Base-by-base conservation (phyloP, 2,329 filamentous ascomycete species). In the Sphaerulina vaccinii region DNA sequence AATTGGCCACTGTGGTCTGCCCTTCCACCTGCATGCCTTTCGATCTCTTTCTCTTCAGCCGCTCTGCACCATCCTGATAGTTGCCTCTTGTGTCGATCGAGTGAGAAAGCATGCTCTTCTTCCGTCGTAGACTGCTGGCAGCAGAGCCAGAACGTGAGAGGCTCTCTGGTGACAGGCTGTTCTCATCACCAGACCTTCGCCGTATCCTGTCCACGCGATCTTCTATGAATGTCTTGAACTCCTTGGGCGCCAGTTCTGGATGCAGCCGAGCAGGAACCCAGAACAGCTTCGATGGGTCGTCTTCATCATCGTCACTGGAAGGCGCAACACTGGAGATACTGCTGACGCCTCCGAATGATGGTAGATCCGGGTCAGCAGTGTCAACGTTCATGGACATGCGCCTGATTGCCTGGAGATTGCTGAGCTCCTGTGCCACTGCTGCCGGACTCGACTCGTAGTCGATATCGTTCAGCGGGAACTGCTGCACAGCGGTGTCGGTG, bases 181-280 rank as follows among this genome's bases (percentile, higher is more conserved):
- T 60, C 85, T 69, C 63, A 40, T 71, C 90, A 19, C 86, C 86
- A 1, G 91, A 95, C 62, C 88, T 83, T 60, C 91, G 80, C 68
- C 90, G 86, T 62, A 97, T 95, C 29, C 88, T 86, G 62, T 96
- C 88, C 10, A 96, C 89, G 65, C 91, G 85, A 57, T 91, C 95
- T 65, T 99, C 92, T 2, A 99, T 80, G 62, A 97, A 99, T 1
- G 87, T 92, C 71, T 95, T 96, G 77, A 97, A 99, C 62, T 96
- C 93, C 66, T 88, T 90, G 1, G 93, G 93, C 2, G 93, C 93
- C 42, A 99, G 77, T 71, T 99, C 93, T 0, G 93, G 93, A 64
- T 99, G 93, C 22, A 99, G 80, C 52, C 90, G 84, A 19, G 93
- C 93, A 4, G 93, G 93, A 5, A 99, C 93, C 93, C 93, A 99